These are phyloP conservation scores for Calycina marina DNA, from an alignment of 2,329 filamentous ascomycete species.

Conservation along the genomic window DNA sequence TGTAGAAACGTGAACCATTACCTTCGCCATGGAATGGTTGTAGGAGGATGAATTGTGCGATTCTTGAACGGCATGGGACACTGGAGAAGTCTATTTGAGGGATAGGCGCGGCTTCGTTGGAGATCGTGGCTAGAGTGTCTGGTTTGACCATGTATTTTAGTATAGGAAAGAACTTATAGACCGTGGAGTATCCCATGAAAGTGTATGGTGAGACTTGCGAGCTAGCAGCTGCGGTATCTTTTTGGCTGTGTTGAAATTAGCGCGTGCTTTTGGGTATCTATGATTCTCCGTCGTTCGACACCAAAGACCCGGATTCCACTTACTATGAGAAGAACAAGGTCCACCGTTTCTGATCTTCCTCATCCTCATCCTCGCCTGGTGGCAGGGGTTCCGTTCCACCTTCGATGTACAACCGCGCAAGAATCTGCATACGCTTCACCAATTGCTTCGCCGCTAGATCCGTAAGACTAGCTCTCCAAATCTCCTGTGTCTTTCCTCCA, in stretches of 20 bases:
- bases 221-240: conserved; percentile 30
- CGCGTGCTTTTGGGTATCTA: not conserved
- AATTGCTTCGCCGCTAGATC: conserved; percentile 57
- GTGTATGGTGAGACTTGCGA: conserved; percentile 47
- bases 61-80: conserved; percentile 63
- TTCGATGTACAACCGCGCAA: conserved; percentile 81
- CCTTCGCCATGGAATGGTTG: conserved; percentile 75
- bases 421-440: conserved; percentile 67
- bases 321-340: conserved; percentile 72
- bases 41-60: conserved; percentile 87
- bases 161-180: conserved; percentile 62
- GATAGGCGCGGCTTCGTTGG: conserved; percentile 12
- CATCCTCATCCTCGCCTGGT: conserved; percentile 56
- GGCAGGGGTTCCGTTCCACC: conserved; percentile 64
- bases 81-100: conserved; percentile 32
- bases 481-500: conserved; percentile 55
- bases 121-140: too few species aligned
- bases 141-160: not conserved
- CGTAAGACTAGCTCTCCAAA: conserved; percentile 67
- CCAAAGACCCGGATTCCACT: too few species aligned
- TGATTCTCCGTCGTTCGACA: too few species aligned
- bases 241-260: conserved; percentile 30
- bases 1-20: conserved; percentile 69
- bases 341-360: conserved; percentile 68
- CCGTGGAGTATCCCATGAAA: conserved; percentile 79